These are phyloP conservation scores for Trichoderma virens DNA, from an alignment of 495 filamentous ascomycete species.

Conservation along the genomic window DNA sequence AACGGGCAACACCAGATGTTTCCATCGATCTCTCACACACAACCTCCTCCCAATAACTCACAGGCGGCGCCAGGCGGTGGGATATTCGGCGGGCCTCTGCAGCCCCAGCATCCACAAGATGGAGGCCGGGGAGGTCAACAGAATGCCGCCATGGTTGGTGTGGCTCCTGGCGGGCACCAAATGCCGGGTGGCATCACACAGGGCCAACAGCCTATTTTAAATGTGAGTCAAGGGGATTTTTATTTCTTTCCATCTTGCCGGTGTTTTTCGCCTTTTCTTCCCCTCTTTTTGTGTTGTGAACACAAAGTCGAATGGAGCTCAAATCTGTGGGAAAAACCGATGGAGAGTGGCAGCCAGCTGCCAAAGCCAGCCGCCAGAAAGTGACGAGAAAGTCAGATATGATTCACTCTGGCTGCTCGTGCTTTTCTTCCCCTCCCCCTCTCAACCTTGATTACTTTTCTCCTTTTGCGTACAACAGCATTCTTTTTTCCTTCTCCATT, in stretches of 20 bases:
- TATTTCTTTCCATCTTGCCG: neutral
- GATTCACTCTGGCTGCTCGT: conserved; percentile 1
- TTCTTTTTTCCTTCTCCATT: neutral
- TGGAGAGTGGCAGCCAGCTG: conserved; percentile 6
- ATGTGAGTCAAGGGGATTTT: conserved; percentile 48
- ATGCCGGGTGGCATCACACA: conserved; percentile 49
- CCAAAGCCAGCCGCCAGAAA: no score
- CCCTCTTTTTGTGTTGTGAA: neutral
- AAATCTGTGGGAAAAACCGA: neutral
- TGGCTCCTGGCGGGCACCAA: conserved; percentile 20
- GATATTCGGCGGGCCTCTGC: conserved; percentile 43
- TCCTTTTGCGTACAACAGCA: no score
- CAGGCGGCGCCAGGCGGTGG: conserved; percentile 30
- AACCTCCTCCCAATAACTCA: conserved; percentile 27
- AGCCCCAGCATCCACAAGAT: conserved; percentile 28
- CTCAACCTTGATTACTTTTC: neutral
- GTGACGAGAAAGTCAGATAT: neutral
- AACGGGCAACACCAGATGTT: conserved; percentile 56
- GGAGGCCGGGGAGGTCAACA: conserved; percentile 34
- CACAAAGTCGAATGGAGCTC: neutral
- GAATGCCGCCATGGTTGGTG: conserved; percentile 32
- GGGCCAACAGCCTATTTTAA: conserved; percentile 93
- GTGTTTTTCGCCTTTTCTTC: neutral
- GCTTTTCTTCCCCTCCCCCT: neutral
- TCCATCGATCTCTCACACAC: conserved; percentile 40